Conservation (phyloP, 2,329 filamentous ascomycete species). For the Alternaria infectoria region DNA sequence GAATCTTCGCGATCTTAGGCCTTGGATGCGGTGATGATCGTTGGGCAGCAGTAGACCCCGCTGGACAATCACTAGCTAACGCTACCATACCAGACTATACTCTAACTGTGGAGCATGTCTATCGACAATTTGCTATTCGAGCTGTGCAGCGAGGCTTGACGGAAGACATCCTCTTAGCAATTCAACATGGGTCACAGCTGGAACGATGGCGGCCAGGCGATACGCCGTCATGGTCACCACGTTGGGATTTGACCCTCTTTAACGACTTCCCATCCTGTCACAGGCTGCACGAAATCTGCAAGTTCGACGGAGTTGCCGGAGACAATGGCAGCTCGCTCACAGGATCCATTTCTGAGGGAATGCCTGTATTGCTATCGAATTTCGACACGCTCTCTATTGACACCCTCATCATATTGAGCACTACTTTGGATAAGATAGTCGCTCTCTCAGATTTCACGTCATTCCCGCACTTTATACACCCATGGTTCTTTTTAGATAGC, state of each 20-base stretch:
- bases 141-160: not conserved
- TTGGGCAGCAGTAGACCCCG: not conserved
- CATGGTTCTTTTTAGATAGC: too few species aligned
- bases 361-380: rapidly evolving
- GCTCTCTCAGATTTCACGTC: too few species aligned
- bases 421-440: not conserved
- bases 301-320: rapidly evolving
- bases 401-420: not conserved
- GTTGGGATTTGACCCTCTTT: not conserved
- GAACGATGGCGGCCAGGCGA: not conserved
- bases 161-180: not conserved
- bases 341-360: rapidly evolving
- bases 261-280: not conserved
- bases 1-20: not conserved
- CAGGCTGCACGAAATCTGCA: not conserved
- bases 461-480: too few species aligned
- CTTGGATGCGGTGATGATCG: not conserved
- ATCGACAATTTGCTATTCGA: not conserved
- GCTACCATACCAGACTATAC: not conserved
- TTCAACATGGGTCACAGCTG: not conserved
- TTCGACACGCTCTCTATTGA: not conserved
- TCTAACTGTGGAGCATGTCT: not conserved
- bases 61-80: not conserved
- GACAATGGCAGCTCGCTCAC: not conserved
- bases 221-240: not conserved